Evolutionary conservation across 2,329 filamentous ascomycete genomes (phyloP).

Genomic region (Cytospora leucostoma): DNA sequence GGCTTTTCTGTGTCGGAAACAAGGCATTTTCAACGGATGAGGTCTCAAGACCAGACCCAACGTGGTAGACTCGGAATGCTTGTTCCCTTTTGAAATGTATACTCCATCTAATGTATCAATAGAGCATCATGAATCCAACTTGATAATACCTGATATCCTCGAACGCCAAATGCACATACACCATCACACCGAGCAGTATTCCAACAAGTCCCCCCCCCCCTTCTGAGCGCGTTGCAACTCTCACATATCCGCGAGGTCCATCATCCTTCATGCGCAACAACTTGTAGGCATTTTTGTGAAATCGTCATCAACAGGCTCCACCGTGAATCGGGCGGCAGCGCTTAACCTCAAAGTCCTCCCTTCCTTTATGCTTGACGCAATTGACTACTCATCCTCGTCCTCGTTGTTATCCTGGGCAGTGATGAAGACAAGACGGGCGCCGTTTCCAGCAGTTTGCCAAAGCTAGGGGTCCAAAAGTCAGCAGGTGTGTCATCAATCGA

Average conservation of each 20-base stretch:
- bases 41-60: not conserved
- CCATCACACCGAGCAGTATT: not conserved
- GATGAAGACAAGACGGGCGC: constrained; percentile 71
- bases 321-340: no score
- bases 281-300: no score
- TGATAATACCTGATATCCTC: not conserved
- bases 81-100: constrained; percentile 2
- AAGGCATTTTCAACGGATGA: no score
- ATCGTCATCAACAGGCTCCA: no score
- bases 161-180: constrained; percentile 36
- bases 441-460: constrained; percentile 76
- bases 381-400: constrained; percentile 45
- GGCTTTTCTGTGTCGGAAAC: no score
- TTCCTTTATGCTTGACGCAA: not conserved
- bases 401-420: constrained; percentile 57
- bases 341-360: no score
- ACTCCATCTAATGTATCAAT: constrained; percentile 20
- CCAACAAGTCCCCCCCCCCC: not conserved
- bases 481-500: constrained; percentile 27
- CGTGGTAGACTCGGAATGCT: not conserved
- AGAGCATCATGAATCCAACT: constrained; percentile 12
- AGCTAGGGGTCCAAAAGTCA: constrained; percentile 55
- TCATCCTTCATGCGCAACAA: not conserved
- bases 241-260: not conserved
- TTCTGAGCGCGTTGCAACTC: not conserved